A percentile compares a stretch with the other conserved stretches of the same genome.
These are phyloP conservation scores for Termitomyces sp. DNA, from an alignment of 768 basidiomycete species.

Conservation along the genomic window DNA sequence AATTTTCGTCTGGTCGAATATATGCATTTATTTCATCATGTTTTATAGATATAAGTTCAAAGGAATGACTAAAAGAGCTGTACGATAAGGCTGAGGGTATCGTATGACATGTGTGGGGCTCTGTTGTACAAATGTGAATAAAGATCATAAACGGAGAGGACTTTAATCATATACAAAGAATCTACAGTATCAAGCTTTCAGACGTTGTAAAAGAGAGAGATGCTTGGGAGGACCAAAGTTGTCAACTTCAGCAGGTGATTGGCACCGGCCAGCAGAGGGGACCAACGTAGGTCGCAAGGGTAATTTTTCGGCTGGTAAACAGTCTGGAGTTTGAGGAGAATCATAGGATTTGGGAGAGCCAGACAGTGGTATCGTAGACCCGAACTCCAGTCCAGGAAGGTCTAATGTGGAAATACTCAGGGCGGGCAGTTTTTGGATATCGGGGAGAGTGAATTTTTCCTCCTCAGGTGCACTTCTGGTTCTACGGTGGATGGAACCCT, in stretches of 20 bases:
- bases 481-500: slow-evolving; percentile 46
- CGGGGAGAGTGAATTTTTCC: slow-evolving; percentile 12
- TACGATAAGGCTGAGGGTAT: slow-evolving; percentile 19
- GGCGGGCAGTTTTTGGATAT: slow-evolving; percentile 17
- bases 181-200: slow-evolving; percentile 23
- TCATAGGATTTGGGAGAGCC: slow-evolving; percentile 11
- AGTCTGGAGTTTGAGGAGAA: slow-evolving; percentile 7
- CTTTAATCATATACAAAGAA: slow-evolving; percentile 10
- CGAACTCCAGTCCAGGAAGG: slow-evolving; percentile 25
- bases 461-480: slow-evolving; percentile 49
- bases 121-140: slow-evolving; percentile 16
- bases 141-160: background rate
- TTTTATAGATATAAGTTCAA: background rate
- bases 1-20: background rate
- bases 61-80: slow-evolving; percentile 9
- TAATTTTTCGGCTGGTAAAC: slow-evolving; percentile 6
- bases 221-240: slow-evolving; percentile 26
- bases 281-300: slow-evolving; percentile 12
- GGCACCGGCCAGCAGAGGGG: slow-evolving; percentile 12
- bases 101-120: slow-evolving; percentile 14
- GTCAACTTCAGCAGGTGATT: slow-evolving; percentile 11
- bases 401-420: slow-evolving; percentile 14
- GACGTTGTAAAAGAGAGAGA: slow-evolving; percentile 32
- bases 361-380: slow-evolving; percentile 15
- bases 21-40: background rate